These are phyloP conservation scores for Colletotrichum abscissum DNA, from an alignment of 2,329 filamentous ascomycete species.

Conservation along the genomic window DNA sequence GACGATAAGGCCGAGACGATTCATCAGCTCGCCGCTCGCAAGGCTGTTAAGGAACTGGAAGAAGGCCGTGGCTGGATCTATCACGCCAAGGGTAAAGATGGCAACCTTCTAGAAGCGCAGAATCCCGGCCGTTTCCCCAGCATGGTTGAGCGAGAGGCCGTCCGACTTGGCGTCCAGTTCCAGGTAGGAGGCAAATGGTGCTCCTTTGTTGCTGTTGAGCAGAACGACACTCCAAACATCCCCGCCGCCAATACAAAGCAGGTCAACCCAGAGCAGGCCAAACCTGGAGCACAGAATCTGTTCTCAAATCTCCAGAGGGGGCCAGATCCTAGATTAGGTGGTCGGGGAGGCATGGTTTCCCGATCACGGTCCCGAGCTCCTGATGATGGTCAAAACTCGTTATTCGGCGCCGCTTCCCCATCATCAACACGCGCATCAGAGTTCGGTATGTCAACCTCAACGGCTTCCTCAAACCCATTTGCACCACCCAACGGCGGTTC, in stretches of 20 bases:
- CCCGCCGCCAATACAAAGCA: background rate
- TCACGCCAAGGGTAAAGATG: slow-evolving; percentile 60
- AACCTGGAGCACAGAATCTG: no score
- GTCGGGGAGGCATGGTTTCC: background rate
- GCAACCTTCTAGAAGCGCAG: slow-evolving; percentile 57
- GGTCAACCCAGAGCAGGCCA: background rate
- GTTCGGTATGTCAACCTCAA: no score
- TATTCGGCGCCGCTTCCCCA: no score
- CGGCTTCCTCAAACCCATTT: no score
- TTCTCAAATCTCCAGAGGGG: background rate
- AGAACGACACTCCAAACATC: slow-evolving; percentile 39
- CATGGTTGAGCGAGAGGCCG: slow-evolving; percentile 73
- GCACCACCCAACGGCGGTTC: no score
- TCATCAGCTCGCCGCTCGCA: slow-evolving; percentile 77
- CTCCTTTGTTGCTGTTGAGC: slow-evolving; percentile 76
- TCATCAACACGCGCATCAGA: no score
- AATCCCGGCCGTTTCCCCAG: slow-evolving; percentile 64
- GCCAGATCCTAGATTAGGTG: background rate
- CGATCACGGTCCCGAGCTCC: no score
- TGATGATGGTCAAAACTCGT: no score
- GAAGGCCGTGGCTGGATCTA: slow-evolving; percentile 75
- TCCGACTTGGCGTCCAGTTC: slow-evolving; percentile 72
- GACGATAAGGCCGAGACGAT: slow-evolving; percentile 63
- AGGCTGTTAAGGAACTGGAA: slow-evolving; percentile 76
- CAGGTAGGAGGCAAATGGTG: slow-evolving; percentile 78